phyloP scores from a whole-genome alignment of 768 basidiomycete species.

The Strobilomyces echinocephalus region DNA sequence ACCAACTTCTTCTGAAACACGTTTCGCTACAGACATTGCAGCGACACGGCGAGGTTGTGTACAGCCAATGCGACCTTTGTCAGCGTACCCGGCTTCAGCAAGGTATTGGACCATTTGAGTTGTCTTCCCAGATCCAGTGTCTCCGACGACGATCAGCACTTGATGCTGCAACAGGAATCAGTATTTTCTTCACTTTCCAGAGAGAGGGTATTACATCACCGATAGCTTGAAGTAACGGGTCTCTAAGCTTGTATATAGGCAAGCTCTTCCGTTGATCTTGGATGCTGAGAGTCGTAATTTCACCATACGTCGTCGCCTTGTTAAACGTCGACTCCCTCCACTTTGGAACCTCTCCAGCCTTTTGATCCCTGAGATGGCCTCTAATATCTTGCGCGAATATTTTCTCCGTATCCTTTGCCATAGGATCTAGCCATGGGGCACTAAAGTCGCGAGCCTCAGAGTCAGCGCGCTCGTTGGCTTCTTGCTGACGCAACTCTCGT shows the following conservation, averaged over 20 bases:
- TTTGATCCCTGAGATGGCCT: constrained; percentile 76
- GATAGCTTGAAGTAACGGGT: constrained; percentile 85
- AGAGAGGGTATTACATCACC: constrained; percentile 56
- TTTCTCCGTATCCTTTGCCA: constrained; percentile 83
- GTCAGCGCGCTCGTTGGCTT: constrained; percentile 90
- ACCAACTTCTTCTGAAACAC: constrained; percentile 97
- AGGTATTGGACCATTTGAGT: constrained; percentile 99
- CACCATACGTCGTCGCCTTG: constrained; percentile 93
- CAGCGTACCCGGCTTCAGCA: constrained; percentile 90
- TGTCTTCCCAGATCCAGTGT: constrained; percentile 98
- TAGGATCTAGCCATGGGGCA: constrained; percentile 97
- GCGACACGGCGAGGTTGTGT: constrained; percentile 99
- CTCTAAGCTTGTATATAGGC: constrained; percentile 93
- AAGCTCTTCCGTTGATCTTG: constrained; percentile 89
- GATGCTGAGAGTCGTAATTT: constrained; percentile 84
- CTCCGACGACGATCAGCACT: constrained; percentile 96
- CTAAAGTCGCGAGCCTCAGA: constrained; percentile 92
- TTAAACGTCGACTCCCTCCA: constrained; percentile 94
- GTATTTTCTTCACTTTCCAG: not conserved
- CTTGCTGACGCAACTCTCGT: constrained; percentile 89
- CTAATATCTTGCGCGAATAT: constrained; percentile 92
- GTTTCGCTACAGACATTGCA: constrained; percentile 98
- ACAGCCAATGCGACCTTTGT: constrained; percentile 88
- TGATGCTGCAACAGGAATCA: constrained; percentile 47
- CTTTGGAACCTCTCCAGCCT: constrained; percentile 73